Evolutionary conservation across 805 yeast species (phyloP), one percentile per base, ranked within the genome.

Genomic region (Tetrapisispora nanseiensis): DNA sequence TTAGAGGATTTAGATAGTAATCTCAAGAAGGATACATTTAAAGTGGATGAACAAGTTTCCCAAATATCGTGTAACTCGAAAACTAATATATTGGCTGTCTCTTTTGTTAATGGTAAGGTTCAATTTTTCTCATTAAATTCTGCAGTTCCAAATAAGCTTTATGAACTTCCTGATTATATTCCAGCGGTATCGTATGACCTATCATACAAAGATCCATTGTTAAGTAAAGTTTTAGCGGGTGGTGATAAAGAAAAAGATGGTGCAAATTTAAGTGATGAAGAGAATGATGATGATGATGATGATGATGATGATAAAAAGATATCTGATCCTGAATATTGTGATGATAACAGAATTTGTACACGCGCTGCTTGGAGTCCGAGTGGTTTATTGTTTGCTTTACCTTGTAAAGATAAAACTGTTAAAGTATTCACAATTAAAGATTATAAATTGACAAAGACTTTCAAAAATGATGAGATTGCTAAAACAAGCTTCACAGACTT

Each of bases 301-400:
- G 72, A 67, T 3, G 71, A 66, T 22, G 52, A 47, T 19, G 59
- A 53, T 30, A 62, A 58, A n/a, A 42, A 53, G 10, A 55, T 62
- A 13, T 52, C 47, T 1, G 69, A 63, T 46, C 51, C 59, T 9
- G 62, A 59, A 36, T 55, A 52, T 30, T 48, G 55, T 26, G 60
- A 56, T 32, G 70, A 67, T 31, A 68, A 67, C 52, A 61, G 74
- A 33, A 56, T 74, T 1, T 63, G 79, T 21, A 70, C 84, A 0
- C 72, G 71, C 33, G 70, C 78, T 2, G 74, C 72, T 29, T 86
- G 95, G 95, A 75, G 78, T 43, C 75, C 82, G 2, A 68, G 72
- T 41, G 95, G 95, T 15, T 74, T 74, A 41, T 59, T 67, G n/a
- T 66, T 86, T 37, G 86, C 87, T 2, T 54, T 85, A 16, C 87